Evolutionary conservation across 495 filamentous ascomycete species (phyloP).

Genomic region (Annulohypoxylon maeteangense): DNA sequence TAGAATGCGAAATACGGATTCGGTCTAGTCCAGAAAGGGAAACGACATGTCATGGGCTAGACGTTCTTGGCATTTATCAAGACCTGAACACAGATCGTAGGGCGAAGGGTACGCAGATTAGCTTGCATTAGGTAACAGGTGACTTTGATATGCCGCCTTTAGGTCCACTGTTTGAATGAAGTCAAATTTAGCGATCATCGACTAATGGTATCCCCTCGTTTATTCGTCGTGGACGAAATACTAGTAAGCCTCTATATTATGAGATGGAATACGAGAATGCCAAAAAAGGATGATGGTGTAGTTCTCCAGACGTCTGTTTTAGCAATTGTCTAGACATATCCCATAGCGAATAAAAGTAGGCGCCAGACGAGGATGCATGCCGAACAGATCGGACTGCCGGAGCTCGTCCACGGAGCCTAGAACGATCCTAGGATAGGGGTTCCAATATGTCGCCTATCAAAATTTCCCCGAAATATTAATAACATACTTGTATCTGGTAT

Average conservation of each 20-base stretch:
- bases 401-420: slow-evolving; percentile 3
- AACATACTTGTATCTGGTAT: slow-evolving; percentile 1
- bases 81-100: not conserved
- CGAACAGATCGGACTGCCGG: slow-evolving; percentile 24
- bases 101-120: slow-evolving; percentile 10
- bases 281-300: slow-evolving; percentile 6
- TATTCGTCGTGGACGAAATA: slow-evolving; percentile 2
- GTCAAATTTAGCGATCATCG: slow-evolving; percentile 15
- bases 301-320: not conserved
- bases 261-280: slow-evolving; percentile 5
- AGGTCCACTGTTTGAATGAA: slow-evolving; percentile 7
- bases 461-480: not conserved
- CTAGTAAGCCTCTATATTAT: slow-evolving; percentile 12
- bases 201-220: slow-evolving; percentile 1
- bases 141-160: slow-evolving; percentile 29
- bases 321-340: not conserved
- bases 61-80: slow-evolving; percentile 27
- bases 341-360: slow-evolving; percentile 12
- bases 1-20: slow-evolving; percentile 31
- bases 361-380: slow-evolving; percentile 1
- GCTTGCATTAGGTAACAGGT: slow-evolving; percentile 6
- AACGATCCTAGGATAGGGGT: slow-evolving; percentile 21
- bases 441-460: slow-evolving; percentile 11
- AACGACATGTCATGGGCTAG: slow-evolving; percentile 35
- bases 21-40: slow-evolving; percentile 24